A percentile compares a stretch with the other conserved stretches of the same genome.
Evolutionary conservation across 371 early-diverging fungal species (phyloP).

Genomic region (Fennellomyces sp.): DNA sequence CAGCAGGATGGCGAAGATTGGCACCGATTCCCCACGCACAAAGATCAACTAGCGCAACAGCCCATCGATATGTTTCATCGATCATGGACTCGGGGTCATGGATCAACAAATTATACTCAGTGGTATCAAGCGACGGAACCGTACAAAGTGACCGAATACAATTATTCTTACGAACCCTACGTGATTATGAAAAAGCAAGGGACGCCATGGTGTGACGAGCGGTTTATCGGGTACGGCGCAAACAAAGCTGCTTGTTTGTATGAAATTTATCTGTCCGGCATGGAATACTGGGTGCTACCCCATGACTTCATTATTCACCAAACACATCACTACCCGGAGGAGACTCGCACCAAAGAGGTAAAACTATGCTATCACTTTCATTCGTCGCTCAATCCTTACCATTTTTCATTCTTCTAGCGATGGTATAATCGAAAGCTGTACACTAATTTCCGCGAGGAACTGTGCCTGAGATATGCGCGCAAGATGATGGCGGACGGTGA

Average conservation of each 20-base stretch:
- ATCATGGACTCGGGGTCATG: slow-evolving; percentile 49
- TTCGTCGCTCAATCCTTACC: too few species aligned
- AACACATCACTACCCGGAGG: slow-evolving; percentile 55
- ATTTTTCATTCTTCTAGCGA: slow-evolving; percentile 38
- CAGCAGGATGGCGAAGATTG: slow-evolving; percentile 45
- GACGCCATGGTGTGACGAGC: slow-evolving; percentile 62
- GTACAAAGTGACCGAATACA: slow-evolving; percentile 46
- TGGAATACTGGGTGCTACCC: slow-evolving; percentile 59
- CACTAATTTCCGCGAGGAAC: slow-evolving; percentile 65
- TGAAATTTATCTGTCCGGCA: slow-evolving; percentile 58
- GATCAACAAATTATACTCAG: slow-evolving; percentile 47
- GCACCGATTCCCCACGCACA: slow-evolving; percentile 42
- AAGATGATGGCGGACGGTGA: slow-evolving; percentile 53
- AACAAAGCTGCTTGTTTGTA: slow-evolving; percentile 66
- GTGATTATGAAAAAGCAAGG: slow-evolving; percentile 51
- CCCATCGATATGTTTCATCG: slow-evolving; percentile 53
- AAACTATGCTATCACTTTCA: not conserved
- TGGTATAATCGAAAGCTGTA: slow-evolving; percentile 66
- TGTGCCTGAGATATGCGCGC: slow-evolving; percentile 65
- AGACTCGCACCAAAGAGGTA: slow-evolving; percentile 46
- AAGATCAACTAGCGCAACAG: slow-evolving; percentile 28
- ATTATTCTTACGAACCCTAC: slow-evolving; percentile 57
- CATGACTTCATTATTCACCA: slow-evolving; percentile 60
- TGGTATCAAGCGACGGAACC: slow-evolving; percentile 41
- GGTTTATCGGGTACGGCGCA: slow-evolving; percentile 59